These are phyloP conservation scores for Neckera pumila DNA, from an alignment of 225 moss, liverwort and hornwort species.

Conservation along the genomic window DNA sequence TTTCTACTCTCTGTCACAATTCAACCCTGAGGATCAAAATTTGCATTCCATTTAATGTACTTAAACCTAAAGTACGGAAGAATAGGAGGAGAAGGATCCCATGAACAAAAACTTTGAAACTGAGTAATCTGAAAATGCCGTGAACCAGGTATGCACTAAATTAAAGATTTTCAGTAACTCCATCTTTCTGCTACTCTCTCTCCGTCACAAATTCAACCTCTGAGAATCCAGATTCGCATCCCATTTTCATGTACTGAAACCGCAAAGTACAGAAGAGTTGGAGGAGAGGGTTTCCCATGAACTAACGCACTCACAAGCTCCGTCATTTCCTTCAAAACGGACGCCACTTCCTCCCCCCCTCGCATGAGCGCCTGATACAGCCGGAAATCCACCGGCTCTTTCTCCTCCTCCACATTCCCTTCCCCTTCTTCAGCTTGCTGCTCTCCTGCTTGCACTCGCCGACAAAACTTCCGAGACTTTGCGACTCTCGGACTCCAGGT, in stretches of 20 bases:
- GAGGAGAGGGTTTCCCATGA: not conserved
- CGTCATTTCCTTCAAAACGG: constrained; percentile 72
- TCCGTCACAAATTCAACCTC: not conserved
- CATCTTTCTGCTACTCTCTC: not conserved
- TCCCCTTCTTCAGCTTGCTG: constrained; percentile 1
- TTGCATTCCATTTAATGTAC: not conserved
- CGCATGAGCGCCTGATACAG: constrained; percentile 77
- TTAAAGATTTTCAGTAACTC: not conserved
- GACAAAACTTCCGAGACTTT: not conserved
- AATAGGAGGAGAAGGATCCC: not conserved
- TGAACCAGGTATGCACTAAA: not conserved
- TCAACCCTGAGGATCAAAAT: not conserved
- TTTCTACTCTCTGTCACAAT: not conserved
- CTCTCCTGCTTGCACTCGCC: constrained; percentile 1
- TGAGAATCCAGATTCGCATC: not conserved
- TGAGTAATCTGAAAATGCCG: not conserved
- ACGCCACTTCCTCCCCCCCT: constrained; percentile 73
- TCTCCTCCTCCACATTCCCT: constrained; percentile 32
- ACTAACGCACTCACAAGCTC: constrained; percentile 55
- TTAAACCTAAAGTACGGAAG: not conserved
- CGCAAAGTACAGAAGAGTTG: not conserved
- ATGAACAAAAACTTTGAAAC: not conserved
- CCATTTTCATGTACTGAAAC: no score
- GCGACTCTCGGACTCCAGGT: not conserved
- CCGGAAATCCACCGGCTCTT: constrained; percentile 58